Evolutionary conservation across 306 rosid genomes (phyloP).

Genomic region (Inga leiocalycina): DNA sequence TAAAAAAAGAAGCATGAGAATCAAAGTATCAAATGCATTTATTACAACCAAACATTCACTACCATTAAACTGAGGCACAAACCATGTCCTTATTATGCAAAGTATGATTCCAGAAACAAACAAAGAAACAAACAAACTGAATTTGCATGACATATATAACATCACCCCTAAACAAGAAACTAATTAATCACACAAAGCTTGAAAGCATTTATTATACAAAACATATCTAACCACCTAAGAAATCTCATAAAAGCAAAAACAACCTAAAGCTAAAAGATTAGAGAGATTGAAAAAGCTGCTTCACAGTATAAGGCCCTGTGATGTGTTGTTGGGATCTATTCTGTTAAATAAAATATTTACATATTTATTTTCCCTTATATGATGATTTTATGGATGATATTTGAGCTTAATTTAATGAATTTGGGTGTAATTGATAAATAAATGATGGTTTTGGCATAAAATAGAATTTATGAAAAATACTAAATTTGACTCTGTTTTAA

Average conservation of each 20-base stretch:
- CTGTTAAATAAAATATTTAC: neutral
- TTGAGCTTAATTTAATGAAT: no score
- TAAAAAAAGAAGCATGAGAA: no score
- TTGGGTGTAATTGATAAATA: no score
- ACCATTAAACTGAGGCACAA: neutral
- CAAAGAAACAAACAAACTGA: neutral
- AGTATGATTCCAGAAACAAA: neutral
- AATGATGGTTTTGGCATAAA: no score
- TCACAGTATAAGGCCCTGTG: constrained; percentile 33
- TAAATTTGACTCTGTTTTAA: no score
- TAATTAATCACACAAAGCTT: no score
- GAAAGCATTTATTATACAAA: neutral
- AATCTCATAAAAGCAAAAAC: neutral
- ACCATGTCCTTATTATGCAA: neutral
- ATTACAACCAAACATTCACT: neutral
- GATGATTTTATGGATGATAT: no score
- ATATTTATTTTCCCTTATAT: no score
- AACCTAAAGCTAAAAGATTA: neutral
- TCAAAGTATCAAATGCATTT: neutral
- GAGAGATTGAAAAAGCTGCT: constrained; percentile 23
- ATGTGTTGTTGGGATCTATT: constrained; percentile 27
- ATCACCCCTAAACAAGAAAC: no score
- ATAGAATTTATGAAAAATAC: no score
- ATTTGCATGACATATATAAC: neutral
- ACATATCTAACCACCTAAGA: neutral